Conservation (phyloP, 257 asterid species). For the Lycium ferocissimum region DNA sequence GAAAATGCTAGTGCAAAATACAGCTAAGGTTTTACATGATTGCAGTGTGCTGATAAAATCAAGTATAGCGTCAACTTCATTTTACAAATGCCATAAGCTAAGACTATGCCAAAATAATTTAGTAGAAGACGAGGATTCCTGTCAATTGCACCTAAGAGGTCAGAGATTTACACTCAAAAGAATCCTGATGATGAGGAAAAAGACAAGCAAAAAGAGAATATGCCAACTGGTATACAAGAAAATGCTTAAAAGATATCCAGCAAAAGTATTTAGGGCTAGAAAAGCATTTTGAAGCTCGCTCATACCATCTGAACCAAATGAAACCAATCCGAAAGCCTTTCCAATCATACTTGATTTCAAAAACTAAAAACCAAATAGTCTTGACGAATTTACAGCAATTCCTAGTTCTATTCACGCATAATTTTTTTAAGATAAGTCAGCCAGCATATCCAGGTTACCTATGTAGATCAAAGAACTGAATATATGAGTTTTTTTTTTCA, state of each 20-base stretch:
- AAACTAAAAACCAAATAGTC: not conserved
- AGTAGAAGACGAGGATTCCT: not conserved
- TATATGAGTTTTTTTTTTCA: not conserved
- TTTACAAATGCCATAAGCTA: not conserved
- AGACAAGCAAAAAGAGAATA: not conserved
- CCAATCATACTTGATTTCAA: not conserved
- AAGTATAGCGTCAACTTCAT: not conserved
- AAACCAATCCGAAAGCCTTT: constrained; percentile 10
- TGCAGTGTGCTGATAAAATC: constrained; percentile 7
- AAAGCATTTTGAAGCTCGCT: constrained; percentile 22
- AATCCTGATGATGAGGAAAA: not conserved
- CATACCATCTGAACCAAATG: not conserved
- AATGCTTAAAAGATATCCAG: constrained; percentile 18
- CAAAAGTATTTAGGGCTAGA: not conserved
- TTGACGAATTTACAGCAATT: not conserved
- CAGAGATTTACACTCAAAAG: not conserved
- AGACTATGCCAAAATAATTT: not conserved
- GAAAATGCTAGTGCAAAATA: not conserved
- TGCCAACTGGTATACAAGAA: constrained; percentile 1
- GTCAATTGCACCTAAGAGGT: constrained; percentile 17
- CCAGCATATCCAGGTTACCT: not conserved
- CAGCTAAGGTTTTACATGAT: constrained; percentile 8
- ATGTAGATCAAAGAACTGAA: not conserved
- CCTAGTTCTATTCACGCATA: not conserved
- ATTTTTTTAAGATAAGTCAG: not conserved